phyloP scores from a whole-genome alignment of 805 yeast genomes.

The Jamesozyma rosinii region DNA sequence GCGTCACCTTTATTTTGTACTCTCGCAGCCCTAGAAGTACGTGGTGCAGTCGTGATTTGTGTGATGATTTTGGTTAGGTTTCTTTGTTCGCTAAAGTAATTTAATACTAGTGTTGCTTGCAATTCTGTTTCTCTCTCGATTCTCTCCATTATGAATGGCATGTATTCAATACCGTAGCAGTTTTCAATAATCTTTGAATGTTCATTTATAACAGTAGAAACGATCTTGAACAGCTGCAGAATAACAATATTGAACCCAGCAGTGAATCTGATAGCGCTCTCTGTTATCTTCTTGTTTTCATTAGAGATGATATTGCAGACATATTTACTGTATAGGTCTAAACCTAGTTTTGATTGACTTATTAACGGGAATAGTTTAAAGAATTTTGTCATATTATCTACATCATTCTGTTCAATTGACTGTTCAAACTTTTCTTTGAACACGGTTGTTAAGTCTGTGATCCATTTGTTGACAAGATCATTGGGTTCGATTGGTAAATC shows the following conservation, averaged over 20 bases:
- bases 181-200: constrained; percentile 71
- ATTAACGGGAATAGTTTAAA: constrained; percentile 85
- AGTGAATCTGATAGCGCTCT: constrained; percentile 35
- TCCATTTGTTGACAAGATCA: constrained; percentile 48
- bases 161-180: constrained; percentile 58
- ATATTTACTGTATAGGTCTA: constrained; percentile 74
- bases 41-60: constrained; percentile 27
- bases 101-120: constrained; percentile 76
- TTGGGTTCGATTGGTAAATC: constrained; percentile 76
- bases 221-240: constrained; percentile 68
- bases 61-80: constrained; percentile 46
- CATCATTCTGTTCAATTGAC: constrained; percentile 60
- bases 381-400: constrained; percentile 61
- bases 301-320: constrained; percentile 77
- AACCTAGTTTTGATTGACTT: constrained; percentile 60
- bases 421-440: constrained; percentile 56
- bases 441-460: constrained; percentile 43
- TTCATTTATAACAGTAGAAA: constrained; percentile 75
- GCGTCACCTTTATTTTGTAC: background rate
- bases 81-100: constrained; percentile 22
- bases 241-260: constrained; percentile 32
- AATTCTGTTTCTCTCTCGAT: constrained; percentile 84
- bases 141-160: constrained; percentile 56
- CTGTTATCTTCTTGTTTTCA: constrained; percentile 61
- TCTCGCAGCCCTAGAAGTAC: constrained; percentile 7